Base-by-base conservation (phyloP, 805 yeast species). In the Wickerhamiella parazyma region DNA sequence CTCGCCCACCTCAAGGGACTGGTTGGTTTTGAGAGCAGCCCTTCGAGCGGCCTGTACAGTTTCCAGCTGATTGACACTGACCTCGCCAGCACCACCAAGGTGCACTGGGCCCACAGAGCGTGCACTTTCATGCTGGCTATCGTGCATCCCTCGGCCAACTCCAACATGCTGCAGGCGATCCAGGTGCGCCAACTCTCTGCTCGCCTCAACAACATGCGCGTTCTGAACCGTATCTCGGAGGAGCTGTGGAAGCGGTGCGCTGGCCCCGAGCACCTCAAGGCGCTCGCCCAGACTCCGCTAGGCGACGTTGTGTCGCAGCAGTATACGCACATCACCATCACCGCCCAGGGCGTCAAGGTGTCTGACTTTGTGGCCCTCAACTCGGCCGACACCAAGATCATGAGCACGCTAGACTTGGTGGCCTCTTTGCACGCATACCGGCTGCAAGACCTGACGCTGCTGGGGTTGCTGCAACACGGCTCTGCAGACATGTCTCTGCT, bases 111-210 rank as follows among this genome's bases (percentile, higher is more conserved):
- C 2, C 36, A 22, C 31, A 16, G 14, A 8, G 24, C 33, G 6
- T n/a, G 17, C n/a, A 16, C 38, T 19, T 33, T 36, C 6, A 17
- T 40, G 17, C 12, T 25, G 20, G 31, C 34, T 10, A 28, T 31
- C 25, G 16, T 31, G 31, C n/a, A 29, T 24, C 41, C 35, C 25
- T 25, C 43, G 7, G 41, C 44, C 11, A 31, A 33, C 8, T 40
- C 44, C 17, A 21, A 21, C 31, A 36, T 45, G 40, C 33, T 45
- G 6, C 47, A 45, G 38, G 39, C 44, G n/a, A 18, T 45, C 29
- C 41, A 40, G 26, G 29, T 40, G 33, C 35, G 35, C 25, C 43
- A 33, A 14, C 19, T 40, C 11, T 19, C 29, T 17, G 31, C 43
- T 9, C 12, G 12, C 8, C 12, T 25, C 16, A 28, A 28, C 31